phyloP scores from a whole-genome alignment of 179 eudicot species.

The Spinacia oleracea region DNA sequence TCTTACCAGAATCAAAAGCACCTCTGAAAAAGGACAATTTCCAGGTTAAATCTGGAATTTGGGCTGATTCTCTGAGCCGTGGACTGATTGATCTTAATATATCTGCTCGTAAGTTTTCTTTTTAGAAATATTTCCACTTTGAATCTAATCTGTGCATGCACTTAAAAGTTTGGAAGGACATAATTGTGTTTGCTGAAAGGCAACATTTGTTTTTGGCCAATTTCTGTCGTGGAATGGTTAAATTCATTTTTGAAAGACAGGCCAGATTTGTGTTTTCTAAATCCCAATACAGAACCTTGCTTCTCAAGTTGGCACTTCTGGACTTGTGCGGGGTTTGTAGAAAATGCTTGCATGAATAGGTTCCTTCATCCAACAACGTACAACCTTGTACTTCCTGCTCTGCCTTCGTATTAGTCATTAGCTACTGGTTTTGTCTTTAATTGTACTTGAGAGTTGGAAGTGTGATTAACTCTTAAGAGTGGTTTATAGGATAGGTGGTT shows the following conservation, averaged over 20 bases:
- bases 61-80: slow-evolving; percentile 98
- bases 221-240: not conserved
- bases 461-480: not conserved
- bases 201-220: not conserved
- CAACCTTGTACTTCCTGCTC: too few relatives aligned
- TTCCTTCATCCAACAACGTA: not conserved
- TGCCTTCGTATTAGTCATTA: too few relatives aligned
- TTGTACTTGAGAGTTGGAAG: not conserved
- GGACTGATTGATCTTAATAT: slow-evolving; percentile 97
- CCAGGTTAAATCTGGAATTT: slow-evolving; percentile 95
- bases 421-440: not conserved
- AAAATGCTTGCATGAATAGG: not conserved
- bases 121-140: slow-evolving; percentile 10
- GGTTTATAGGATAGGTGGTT: too few relatives aligned
- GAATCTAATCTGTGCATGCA: not conserved
- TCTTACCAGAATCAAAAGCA: slow-evolving; percentile 46
- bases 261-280: not conserved
- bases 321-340: not conserved
- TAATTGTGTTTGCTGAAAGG: not conserved
- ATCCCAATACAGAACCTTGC: not conserved
- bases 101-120: slow-evolving; percentile 79
- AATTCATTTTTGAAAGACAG: not conserved
- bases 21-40: slow-evolving; percentile 54
- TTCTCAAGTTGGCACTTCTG: not conserved
- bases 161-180: not conserved